Percentiles rank a stretch among this genome's conserved stretches.
Evolutionary conservation across 108 stramenopile species (phyloP).

Genomic region (Seminavis robusta): DNA sequence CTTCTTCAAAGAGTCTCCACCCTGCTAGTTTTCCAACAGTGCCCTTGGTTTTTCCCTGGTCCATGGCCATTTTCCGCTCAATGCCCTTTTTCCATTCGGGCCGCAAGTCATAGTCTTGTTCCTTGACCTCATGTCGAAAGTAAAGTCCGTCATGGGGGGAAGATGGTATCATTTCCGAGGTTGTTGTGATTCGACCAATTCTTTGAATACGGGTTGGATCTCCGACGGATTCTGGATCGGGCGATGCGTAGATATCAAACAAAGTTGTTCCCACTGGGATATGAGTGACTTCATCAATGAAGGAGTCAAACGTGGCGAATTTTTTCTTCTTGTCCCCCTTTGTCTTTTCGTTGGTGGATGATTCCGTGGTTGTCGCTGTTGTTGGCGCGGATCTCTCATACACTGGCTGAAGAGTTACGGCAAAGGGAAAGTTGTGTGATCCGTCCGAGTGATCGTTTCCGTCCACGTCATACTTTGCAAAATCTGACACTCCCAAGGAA

Average conservation of each 20-base stretch:
- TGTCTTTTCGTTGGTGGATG: neutral
- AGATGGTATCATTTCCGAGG: constrained; percentile 13
- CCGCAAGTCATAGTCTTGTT: constrained; percentile 30
- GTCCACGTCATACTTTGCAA: constrained; percentile 10
- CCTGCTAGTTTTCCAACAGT: constrained; percentile 20
- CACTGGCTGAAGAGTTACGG: constrained; percentile 11
- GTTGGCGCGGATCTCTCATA: neutral
- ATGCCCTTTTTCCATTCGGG: constrained; percentile 20
- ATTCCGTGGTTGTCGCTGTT: too few species aligned
- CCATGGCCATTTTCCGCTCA: constrained; percentile 1
- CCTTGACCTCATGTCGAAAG: constrained; percentile 35
- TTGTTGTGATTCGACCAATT: constrained; percentile 25
- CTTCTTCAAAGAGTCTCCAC: constrained; percentile 25
- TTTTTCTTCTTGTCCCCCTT: neutral
- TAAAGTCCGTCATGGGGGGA: constrained; percentile 21
- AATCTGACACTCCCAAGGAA: constrained; percentile 27
- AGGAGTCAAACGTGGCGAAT: constrained; percentile 6
- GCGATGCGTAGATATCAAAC: constrained; percentile 30
- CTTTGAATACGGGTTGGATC: constrained; percentile 17
- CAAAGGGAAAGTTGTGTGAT: constrained; percentile 24
- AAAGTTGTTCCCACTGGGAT: constrained; percentile 16
- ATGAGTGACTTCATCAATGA: constrained; percentile 15
- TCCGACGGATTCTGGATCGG: constrained; percentile 16
- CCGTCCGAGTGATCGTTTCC: constrained; percentile 4
- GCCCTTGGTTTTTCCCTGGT: constrained; percentile 9